Percentiles rank a stretch among this genome's conserved stretches.
Evolutionary conservation across 2,329 filamentous ascomycete genomes (phyloP).

Genomic region (Alternaria solani): DNA sequence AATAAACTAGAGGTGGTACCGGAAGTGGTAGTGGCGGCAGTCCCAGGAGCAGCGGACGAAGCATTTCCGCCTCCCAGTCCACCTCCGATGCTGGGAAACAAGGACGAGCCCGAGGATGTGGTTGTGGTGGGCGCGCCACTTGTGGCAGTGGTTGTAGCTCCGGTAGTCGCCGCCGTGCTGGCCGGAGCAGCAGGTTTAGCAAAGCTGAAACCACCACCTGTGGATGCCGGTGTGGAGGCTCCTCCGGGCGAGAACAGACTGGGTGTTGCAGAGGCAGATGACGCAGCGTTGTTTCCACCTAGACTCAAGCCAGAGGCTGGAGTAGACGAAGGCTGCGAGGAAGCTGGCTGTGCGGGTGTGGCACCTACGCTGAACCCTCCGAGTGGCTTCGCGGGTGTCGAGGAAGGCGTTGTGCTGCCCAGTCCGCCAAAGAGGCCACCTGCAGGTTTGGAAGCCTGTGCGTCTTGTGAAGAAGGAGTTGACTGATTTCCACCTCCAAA

Average conservation of each 20-base stretch:
- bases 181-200: constrained; percentile 23
- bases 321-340: constrained; percentile 31
- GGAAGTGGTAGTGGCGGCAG: constrained; percentile 23
- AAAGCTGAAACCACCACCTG: constrained; percentile 29
- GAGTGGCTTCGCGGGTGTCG: constrained; percentile 41
- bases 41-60: constrained; percentile 27
- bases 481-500: constrained; percentile 35
- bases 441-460: constrained; percentile 44
- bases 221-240: constrained; percentile 18
- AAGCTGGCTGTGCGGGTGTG: constrained; percentile 34
- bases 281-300: constrained; percentile 32
- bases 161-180: constrained; percentile 28
- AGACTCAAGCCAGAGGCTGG: constrained; percentile 26
- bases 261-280: constrained; percentile 35
- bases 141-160: constrained; percentile 30
- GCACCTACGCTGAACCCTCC: constrained; percentile 37
- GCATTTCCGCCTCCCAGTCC: constrained; percentile 29
- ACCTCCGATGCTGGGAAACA: constrained; percentile 30
- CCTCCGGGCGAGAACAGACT: constrained; percentile 31
- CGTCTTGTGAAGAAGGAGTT: constrained; percentile 40
- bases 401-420: constrained; percentile 40
- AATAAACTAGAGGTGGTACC: constrained; percentile 29
- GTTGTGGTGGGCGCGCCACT: constrained; percentile 26
- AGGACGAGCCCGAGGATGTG: constrained; percentile 25
- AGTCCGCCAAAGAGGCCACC: constrained; percentile 36